Base-by-base conservation (phyloP, 768 basidiomycete species). In the Galerina sulciceps region DNA sequence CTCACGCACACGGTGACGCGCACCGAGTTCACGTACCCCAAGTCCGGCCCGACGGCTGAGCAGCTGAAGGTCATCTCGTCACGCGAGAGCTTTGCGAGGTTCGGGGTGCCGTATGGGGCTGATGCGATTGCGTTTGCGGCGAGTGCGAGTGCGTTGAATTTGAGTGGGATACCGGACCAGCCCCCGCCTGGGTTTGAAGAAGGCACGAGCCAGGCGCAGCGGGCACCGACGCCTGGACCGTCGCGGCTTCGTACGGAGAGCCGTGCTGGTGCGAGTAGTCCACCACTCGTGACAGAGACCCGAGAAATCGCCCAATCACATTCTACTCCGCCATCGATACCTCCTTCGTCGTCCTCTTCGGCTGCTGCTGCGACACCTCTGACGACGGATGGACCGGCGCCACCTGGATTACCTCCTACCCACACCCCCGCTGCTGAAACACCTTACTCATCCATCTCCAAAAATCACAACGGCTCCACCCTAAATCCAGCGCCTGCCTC, bases 71-170 rank as follows among this genome's bases (percentile, higher is more conserved):
- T 91, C 55, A 88, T 94, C 55, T 85, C 87, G 42, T 86, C 84
- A 1, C 73, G 87, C 44, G 89, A 91, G 64, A 78, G 79, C 3
- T 78, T 93, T 58, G 84, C 81, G 37, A 78, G 82, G 58, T 94
- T 92, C 64, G 90, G 89, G 1, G 75, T 89, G 55, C 92, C 92
- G 18, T 93, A 90, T 64, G 91, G 91, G 0, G 72, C 82, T 10
- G 91, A 88, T 65, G 91, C 90, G 3, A 77, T 89, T 26, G 86
- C 87, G 34, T 90, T 78, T 66, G 84, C 83, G 8, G 78, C 81
- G 34, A 82, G 83, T 13, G 64, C 78, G 20, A 84, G 81, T 40
- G 74, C 79, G 47, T 73, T 74, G 31, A 72, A 76, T 37, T 65
- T 82, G 26, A 31, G 26, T 31, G 26, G 26, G 1, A 31, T 31